Evolutionary conservation across 2,329 filamentous ascomycete genomes (phyloP).

Genomic region (Apiospora saccharicola): DNA sequence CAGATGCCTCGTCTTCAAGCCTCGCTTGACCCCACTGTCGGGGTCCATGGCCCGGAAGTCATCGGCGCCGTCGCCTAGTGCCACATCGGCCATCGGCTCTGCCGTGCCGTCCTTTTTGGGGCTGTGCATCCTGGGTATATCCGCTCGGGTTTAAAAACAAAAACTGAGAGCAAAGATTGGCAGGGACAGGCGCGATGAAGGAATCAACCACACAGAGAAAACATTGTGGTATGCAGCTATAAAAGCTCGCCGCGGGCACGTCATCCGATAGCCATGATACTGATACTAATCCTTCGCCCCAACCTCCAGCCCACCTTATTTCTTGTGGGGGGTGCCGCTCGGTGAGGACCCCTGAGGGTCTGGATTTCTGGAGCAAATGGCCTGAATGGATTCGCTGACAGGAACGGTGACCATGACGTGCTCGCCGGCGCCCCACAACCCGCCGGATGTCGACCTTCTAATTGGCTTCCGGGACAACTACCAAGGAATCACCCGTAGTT

Average conservation of each 20-base stretch:
- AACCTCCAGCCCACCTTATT: neutral
- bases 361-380: constrained; percentile 3
- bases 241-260: neutral
- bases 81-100: constrained; percentile 11
- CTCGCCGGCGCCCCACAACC: constrained; percentile 10
- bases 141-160: neutral
- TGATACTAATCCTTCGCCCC: neutral
- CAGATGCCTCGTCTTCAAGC: constrained; percentile 66
- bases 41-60: constrained; percentile 62
- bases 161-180: neutral
- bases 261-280: neutral
- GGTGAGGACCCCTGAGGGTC: constrained; percentile 20
- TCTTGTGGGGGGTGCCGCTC: constrained; percentile 14
- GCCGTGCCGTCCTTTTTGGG: neutral
- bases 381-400: neutral
- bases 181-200: neutral
- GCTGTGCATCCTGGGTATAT: constrained; percentile 16
- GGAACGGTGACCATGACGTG: constrained; percentile 6
- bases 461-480: neutral
- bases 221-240: neutral
- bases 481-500: neutral
- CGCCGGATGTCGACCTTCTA: neutral
- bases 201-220: neutral
- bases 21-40: constrained; percentile 71
- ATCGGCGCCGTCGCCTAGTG: neutral